These are phyloP conservation scores for Nicotiana rustica DNA, from an alignment of 305 asterid species.

Conservation along the genomic window DNA sequence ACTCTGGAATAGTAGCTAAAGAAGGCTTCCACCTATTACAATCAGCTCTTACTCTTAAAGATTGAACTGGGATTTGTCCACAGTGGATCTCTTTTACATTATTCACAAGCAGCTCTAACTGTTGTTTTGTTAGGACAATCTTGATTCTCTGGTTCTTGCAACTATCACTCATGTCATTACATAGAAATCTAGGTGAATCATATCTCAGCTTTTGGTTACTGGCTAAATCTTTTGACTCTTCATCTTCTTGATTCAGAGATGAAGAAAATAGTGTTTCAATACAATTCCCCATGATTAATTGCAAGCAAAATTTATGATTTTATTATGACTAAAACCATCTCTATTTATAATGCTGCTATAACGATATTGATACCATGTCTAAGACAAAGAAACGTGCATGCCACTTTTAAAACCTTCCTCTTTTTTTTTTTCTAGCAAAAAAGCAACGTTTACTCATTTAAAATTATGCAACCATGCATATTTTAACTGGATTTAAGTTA, in stretches of 20 bases:
- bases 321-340: neutral
- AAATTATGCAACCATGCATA: slow-evolving; percentile 26
- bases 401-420: slow-evolving; percentile 39
- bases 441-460: neutral
- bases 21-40: slow-evolving; percentile 37
- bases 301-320: slow-evolving; percentile 11
- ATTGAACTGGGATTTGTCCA: slow-evolving; percentile 32
- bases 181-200: slow-evolving; percentile 15
- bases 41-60: neutral
- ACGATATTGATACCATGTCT: neutral
- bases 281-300: slow-evolving; percentile 60
- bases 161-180: neutral
- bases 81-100: slow-evolving; percentile 36
- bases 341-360: slow-evolving; percentile 34
- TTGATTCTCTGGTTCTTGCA: slow-evolving; percentile 38
- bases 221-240: slow-evolving; percentile 24
- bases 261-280: slow-evolving; percentile 44
- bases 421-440: neutral
- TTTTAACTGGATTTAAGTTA: neutral
- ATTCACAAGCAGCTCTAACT: slow-evolving; percentile 28
- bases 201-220: slow-evolving; percentile 17
- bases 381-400: slow-evolving; percentile 47
- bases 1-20: slow-evolving; percentile 45
- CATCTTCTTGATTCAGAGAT: slow-evolving; percentile 29
- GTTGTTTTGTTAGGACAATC: slow-evolving; percentile 38